These are phyloP conservation scores for Raddia distichophylla DNA, from an alignment of 176 grass and related monocot genomes.

Conservation along the genomic window DNA sequence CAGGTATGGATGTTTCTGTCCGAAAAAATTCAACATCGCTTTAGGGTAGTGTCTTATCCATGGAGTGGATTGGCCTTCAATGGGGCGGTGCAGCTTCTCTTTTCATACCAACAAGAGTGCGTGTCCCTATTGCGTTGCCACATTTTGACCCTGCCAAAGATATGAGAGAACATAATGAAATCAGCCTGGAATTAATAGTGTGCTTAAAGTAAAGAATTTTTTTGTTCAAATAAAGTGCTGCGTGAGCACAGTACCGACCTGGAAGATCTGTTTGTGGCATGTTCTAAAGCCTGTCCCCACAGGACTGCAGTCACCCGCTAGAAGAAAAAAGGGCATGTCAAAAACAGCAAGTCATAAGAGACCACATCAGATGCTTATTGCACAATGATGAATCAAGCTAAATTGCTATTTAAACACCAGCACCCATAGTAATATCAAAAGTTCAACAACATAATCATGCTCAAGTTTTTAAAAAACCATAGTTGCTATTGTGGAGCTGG, in stretches of 20 bases:
- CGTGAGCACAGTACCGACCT: not conserved
- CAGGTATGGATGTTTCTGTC: not conserved
- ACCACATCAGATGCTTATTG: slow-evolving; percentile 40
- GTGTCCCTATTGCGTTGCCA: slow-evolving; percentile 13
- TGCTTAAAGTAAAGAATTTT: slow-evolving; percentile 23
- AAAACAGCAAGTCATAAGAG: slow-evolving; percentile 42
- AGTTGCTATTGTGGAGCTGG: slow-evolving; percentile 49
- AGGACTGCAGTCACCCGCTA: slow-evolving; percentile 31
- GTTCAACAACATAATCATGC: slow-evolving; percentile 12
- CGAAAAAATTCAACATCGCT: not conserved
- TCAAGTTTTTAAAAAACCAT: slow-evolving; percentile 26
- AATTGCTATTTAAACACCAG: slow-evolving; percentile 44
- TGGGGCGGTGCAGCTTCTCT: slow-evolving; percentile 27
- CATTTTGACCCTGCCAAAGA: slow-evolving; percentile 33
- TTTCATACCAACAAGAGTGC: slow-evolving; percentile 31
- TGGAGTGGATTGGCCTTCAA: slow-evolving; percentile 28
- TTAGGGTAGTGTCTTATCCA: slow-evolving; percentile 3
- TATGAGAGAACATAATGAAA: slow-evolving; percentile 18
- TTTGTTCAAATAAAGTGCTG: slow-evolving; percentile 20
- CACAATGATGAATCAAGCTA: slow-evolving; percentile 24
- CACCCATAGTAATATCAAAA: slow-evolving; percentile 30
- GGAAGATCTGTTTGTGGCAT: slow-evolving; percentile 30
- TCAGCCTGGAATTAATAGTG: not conserved
- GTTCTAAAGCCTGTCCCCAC: slow-evolving; percentile 37
- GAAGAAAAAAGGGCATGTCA: slow-evolving; percentile 34